Conservation (phyloP, 2,329 filamentous ascomycete genomes). For the Davidsoniella australis region DNA sequence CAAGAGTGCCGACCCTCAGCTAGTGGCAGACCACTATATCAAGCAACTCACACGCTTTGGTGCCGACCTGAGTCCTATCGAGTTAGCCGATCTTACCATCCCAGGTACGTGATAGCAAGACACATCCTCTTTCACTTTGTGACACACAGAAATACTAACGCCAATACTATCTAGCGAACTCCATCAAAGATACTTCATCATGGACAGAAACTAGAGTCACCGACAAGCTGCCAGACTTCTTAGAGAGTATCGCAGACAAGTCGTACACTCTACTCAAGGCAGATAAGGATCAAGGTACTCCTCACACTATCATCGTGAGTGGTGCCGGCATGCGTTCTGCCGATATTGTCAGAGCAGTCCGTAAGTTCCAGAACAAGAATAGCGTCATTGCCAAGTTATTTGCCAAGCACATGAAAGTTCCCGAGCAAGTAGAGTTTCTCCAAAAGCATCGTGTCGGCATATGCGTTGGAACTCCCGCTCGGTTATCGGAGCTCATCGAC, state of each 20-base stretch:
- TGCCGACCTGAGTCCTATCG: conserved; percentile 62
- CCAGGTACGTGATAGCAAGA: conserved; percentile 38
- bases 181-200: conserved; percentile 63
- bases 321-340: conserved; percentile 72
- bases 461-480: conserved; percentile 74
- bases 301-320: conserved; percentile 81
- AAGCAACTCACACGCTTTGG: conserved; percentile 65
- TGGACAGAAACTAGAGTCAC: conserved; percentile 49
- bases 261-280: conserved; percentile 43
- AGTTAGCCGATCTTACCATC: conserved; percentile 67
- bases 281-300: conserved; percentile 50
- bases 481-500: conserved; percentile 67
- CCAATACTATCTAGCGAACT: conserved; percentile 34
- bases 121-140: background rate
- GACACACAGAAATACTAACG: background rate
- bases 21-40: conserved; percentile 73
- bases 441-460: conserved; percentile 58
- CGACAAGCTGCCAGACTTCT: conserved; percentile 36
- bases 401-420: conserved; percentile 93
- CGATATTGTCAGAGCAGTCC: conserved; percentile 59
- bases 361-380: conserved; percentile 65
- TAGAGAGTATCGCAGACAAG: conserved; percentile 46
- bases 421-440: conserved; percentile 66
- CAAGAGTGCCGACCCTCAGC: conserved; percentile 61
- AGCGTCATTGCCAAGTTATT: conserved; percentile 78